These are phyloP conservation scores for Cyanidioschyzon merolae DNA, from an alignment of 23 red algal genomes.

Conservation along the genomic window DNA sequence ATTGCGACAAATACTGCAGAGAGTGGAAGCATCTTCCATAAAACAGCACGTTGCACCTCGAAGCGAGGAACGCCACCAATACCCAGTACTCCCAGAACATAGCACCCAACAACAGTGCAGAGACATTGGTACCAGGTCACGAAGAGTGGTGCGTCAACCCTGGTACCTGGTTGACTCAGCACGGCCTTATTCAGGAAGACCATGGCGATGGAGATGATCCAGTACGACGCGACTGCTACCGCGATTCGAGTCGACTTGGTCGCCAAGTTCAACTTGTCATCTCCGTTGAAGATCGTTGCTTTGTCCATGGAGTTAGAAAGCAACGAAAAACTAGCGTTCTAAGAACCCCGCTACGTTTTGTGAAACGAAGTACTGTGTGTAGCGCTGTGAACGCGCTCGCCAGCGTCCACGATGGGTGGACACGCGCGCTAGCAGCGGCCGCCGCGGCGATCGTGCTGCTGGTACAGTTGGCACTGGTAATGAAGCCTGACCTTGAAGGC, in stretches of 20 bases:
- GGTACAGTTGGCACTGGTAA: no score
- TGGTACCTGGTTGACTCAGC: constrained; percentile 36
- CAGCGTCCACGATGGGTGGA: no score
- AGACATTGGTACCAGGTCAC: constrained; percentile 95
- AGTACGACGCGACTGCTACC: constrained; percentile 64
- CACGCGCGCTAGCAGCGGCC: no score
- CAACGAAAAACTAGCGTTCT: no score
- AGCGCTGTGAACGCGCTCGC: no score
- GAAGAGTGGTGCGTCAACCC: constrained; percentile 70
- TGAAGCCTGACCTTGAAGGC: no score
- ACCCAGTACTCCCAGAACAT: constrained; percentile 30
- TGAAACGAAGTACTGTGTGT: no score
- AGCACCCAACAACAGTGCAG: constrained; percentile 54
- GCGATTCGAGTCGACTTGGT: constrained; percentile 9
- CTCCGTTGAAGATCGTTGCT: neutral
- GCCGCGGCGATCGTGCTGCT: no score
- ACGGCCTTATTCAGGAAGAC: constrained; percentile 90
- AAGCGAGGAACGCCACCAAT: constrained; percentile 56
- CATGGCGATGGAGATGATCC: constrained; percentile 89
- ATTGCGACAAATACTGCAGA: constrained; percentile 72
- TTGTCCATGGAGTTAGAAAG: neutral
- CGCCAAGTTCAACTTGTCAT: neutral
- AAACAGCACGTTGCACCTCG: constrained; percentile 38
- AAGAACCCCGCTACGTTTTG: no score
- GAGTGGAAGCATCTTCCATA: constrained; percentile 69